Conservation (phyloP, 1,284 basidiomycete genomes). For the Rhodotorula sp. region DNA sequence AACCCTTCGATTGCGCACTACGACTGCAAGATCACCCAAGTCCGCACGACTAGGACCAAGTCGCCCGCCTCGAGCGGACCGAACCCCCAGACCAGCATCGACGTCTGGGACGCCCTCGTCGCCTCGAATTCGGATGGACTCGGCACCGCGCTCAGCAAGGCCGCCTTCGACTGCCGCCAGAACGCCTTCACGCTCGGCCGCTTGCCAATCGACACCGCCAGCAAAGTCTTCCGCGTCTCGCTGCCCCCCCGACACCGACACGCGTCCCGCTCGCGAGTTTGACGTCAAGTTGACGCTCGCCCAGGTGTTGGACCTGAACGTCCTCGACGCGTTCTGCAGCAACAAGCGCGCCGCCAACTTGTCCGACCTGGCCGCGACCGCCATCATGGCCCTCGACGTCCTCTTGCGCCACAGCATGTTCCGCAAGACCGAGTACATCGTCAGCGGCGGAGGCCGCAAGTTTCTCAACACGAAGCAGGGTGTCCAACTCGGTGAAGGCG, state of each 20-base stretch:
- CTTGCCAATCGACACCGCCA: slow-evolving; percentile 12
- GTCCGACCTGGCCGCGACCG: slow-evolving; percentile 18
- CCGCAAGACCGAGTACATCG: slow-evolving; percentile 8
- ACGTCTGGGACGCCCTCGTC: slow-evolving; percentile 29
- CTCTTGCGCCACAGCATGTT: slow-evolving; percentile 30
- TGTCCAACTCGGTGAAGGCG: slow-evolving; percentile 23
- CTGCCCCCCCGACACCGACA: slow-evolving; percentile 23
- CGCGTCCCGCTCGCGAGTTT: slow-evolving; percentile 7
- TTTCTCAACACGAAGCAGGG: slow-evolving; percentile 17
- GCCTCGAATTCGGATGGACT: slow-evolving; percentile 14
- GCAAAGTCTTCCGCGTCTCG: slow-evolving; percentile 16
- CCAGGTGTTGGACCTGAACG: slow-evolving; percentile 18
- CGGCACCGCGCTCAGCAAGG: neutral
- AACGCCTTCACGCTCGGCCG: slow-evolving; percentile 23
- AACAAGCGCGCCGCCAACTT: slow-evolving; percentile 6
- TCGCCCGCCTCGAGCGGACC: neutral
- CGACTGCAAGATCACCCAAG: slow-evolving; percentile 2
- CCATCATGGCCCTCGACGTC: slow-evolving; percentile 32
- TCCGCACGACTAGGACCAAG: neutral
- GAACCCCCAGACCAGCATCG: slow-evolving; percentile 25
- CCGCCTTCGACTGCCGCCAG: slow-evolving; percentile 27
- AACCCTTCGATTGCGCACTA: slow-evolving; percentile 20
- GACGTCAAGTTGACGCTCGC: slow-evolving; percentile 32
- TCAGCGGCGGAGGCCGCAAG: slow-evolving; percentile 28
- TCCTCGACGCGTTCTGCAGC: slow-evolving; percentile 22